Base-by-base conservation (phyloP, 140 eudicot genomes). In the Ambrosia hybrid region DNA sequence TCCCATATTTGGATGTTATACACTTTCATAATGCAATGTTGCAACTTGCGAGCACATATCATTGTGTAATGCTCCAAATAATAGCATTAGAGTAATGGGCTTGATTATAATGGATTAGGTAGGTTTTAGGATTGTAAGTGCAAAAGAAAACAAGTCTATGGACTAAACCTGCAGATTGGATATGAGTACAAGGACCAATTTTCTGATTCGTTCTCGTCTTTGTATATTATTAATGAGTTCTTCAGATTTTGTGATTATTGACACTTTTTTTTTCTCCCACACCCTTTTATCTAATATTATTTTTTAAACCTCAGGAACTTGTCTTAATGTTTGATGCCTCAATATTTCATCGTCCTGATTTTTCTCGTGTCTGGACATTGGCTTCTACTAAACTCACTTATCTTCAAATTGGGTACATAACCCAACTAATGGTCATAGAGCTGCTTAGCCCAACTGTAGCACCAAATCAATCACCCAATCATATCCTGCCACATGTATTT, bases 321-420 rank as follows among this genome's bases (percentile, higher is more conserved):
- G 80, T 86, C 79, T 78, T 94, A 80, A 86, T 86, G 91, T 90
- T 94, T 80, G 99, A 94, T 72, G 96, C 84, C 73, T 90, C 99
- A 39, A 74, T 79, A 79, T 94, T 88, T 78, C 80, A 76, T 53
- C 97, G 96, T 7, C 94, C 87, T 6, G 85, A 80, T 74, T 94
- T 94, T 73, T 85, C 95, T 17, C 96, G 97, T 67, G 88, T 85
- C 36, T 94, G 97, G 97, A 76, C 79, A 30, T 84, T 86, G 74
- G 97, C 96, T 67, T 81, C 97, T 38, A 39, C 87, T 52, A 84
- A 78, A 55, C 88, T 94, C 53, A 61, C 77, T 33, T 85, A 85
- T 73, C 97, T 94, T 73, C 95, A 94, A 80, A 78, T 94, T 34
- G 97, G 97, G 4, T 90, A 85, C 76, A 86, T 94, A 67, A 84